These are phyloP conservation scores for Candida tropicalis DNA, from an alignment of 1,139 yeast species.

Conservation along the genomic window DNA sequence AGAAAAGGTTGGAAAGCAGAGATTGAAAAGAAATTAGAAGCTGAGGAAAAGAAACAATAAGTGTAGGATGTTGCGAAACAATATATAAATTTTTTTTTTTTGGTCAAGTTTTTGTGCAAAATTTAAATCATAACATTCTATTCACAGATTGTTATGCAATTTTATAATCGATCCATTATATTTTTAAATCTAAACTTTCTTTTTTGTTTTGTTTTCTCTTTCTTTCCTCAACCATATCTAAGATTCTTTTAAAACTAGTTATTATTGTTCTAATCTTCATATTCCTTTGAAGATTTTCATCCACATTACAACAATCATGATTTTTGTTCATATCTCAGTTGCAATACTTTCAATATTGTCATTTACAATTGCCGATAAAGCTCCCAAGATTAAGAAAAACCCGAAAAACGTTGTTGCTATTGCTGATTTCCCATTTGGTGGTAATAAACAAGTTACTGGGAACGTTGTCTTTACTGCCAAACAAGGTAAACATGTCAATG, in stretches of 20 bases:
- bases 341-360: conserved; percentile 6
- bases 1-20: conserved; percentile 75
- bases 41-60: conserved; percentile 13
- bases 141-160: neutral
- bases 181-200: neutral
- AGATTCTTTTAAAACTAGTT: conserved; percentile 11
- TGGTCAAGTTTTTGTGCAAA: too few species aligned
- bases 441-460: conserved; percentile 44
- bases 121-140: too few species aligned
- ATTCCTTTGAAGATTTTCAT: conserved; percentile 12
- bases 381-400: conserved; percentile 41
- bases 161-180: too few species aligned
- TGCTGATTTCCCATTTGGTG: conserved; percentile 58
- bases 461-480: conserved; percentile 51
- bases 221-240: neutral
- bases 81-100: too few species aligned
- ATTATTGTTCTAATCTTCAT: conserved; percentile 13
- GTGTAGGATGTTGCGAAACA: neutral
- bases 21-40: conserved; percentile 32
- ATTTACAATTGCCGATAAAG: conserved; percentile 22
- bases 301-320: neutral
- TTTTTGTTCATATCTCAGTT: neutral
- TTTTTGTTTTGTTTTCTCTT: neutral
- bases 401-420: conserved; percentile 54
- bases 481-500: conserved; percentile 52